These are phyloP conservation scores for Tuber calosporum DNA, from an alignment of 495 filamentous ascomycete genomes.

Conservation along the genomic window DNA sequence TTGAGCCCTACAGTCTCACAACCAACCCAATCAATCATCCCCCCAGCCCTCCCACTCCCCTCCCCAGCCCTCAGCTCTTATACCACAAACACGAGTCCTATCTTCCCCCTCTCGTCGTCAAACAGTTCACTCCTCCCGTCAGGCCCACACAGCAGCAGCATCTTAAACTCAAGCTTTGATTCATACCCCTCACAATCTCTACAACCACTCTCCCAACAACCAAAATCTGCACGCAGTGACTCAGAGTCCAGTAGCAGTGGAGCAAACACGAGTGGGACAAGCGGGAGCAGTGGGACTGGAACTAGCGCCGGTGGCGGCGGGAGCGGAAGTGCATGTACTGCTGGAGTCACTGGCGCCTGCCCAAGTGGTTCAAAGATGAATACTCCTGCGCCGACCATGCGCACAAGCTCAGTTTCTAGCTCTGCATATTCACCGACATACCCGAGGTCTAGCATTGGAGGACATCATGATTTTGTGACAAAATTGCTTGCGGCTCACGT, in stretches of 20 bases:
- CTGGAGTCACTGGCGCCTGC: background rate
- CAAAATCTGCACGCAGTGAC: conserved; percentile 19
- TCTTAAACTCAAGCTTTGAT: conserved; percentile 13
- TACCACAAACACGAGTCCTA: conserved; percentile 9
- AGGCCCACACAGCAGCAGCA: conserved; percentile 6
- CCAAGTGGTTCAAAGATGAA: conserved; percentile 12
- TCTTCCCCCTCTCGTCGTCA: conserved; percentile 25
- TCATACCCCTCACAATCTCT: conserved; percentile 18
- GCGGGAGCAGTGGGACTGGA: background rate
- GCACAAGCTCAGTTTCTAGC: conserved; percentile 13
- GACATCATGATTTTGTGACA: conserved; percentile 6
- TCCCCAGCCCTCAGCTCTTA: conserved; percentile 9
- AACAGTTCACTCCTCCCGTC: conserved; percentile 28
- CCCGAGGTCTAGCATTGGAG: conserved; percentile 20
- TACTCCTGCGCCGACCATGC: conserved; percentile 16
- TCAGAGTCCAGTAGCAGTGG: conserved; percentile 24
- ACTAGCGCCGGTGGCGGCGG: background rate
- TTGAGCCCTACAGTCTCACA: conserved; percentile 13
- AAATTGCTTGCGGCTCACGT: background rate
- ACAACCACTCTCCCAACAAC: conserved; percentile 13
- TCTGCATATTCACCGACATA: conserved; percentile 24
- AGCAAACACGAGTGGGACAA: conserved; percentile 1
- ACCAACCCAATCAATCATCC: background rate
- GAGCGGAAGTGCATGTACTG: background rate
- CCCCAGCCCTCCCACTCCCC: conserved; percentile 15